Evolutionary conservation across 2,329 filamentous ascomycete genomes (phyloP), one percentile per base, ranked within the genome.

Genomic region (Monilinia laxa): DNA sequence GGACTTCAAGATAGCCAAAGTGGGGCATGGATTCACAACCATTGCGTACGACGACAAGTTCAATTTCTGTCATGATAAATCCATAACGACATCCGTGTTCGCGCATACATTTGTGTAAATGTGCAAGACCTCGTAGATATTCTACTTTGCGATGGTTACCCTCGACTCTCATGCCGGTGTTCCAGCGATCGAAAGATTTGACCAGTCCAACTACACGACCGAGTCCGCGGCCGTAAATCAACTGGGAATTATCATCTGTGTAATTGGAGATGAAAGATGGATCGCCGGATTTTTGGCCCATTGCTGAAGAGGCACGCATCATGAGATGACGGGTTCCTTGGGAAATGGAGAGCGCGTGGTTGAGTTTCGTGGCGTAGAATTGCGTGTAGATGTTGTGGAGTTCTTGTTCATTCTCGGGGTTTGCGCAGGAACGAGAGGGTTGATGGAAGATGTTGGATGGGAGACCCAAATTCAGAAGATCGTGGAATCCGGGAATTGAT

Each of bases 51-150:
- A 95, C 88, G 51, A 97, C 89, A 11, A 97, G 87, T 80, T 98
- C 94, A 73, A 97, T 97, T 80, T 97, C 94, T 1, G 92, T 97
- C 75, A 97, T 87, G 78, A 98, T 94, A 82, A 97, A 98, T 65
- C 94, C 94, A 78, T 97, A 98, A 68, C 94, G 89, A 76, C 92
- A 96, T 71, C 89, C 88, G 80, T 97, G 91, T 80, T 96, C 92
- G 77, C 94, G 92, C 92, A 97, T 97, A 75, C 89, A 88, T 76
- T 91, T 87, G 79, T 98, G 94, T 55, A 97, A 82, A 73, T 96
- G 92, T 0, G 93, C 85, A 6, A 98, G 86, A 1, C 92, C 92
- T 62, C 90, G 89, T 25, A 97, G 88, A 80, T 97, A 97, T 79
- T 94, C 88, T 67, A 97, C 91, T 67, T 91, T 90, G 79, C 93